Evolutionary conservation across 2,329 filamentous ascomycete species (phyloP), one percentile per base, ranked within the genome.

Genomic region (Ascochyta fabae): DNA sequence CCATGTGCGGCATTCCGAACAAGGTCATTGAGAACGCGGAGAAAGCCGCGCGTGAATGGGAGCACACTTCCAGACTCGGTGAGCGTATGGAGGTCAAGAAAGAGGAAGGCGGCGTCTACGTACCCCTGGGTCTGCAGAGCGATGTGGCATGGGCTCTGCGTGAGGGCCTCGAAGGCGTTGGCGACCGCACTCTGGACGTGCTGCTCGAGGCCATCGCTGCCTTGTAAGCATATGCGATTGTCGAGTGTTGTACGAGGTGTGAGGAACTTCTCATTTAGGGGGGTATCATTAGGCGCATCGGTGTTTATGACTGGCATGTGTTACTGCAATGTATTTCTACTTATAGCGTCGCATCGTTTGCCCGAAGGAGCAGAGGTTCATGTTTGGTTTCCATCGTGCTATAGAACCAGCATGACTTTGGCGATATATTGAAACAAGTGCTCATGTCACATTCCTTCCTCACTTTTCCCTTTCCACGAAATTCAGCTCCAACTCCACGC

Each of bases 1-100:
- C 92, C 57, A 99, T 99, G 95, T 99, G 95, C 68, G 95, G 95
- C 1, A 98, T 99, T 61, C 86, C 92, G 0, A 81, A 81, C 40
- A 88, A 88, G 51, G 87, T 99, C 15, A 92, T 99, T 59, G 88
- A 93, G 70, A 81, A 89, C 22, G 95, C 95, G 0, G 95, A 99
- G 76, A 85, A 88, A 22, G 95, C 95, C 6, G 95, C 95, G 1
- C 87, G 83, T 65, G 91, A 92, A 68, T 98, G 95, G 92, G 95
- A 99, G 78, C 92, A 97, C 75, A 98, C 95, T 0, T 94, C 90
- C 65, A 83, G 92, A 19, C 82, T 98, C 59, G 95, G 92, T 76
- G 92, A 96, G 75, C 93, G 90, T 56, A 80, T 97, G 57, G 92
- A 96, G 66, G 87, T 87, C 66, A 90, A 89, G 13, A 75, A 75